Evolutionary conservation across 2,329 filamentous ascomycete genomes (phyloP).

Genomic region (Penicillium sp.): DNA sequence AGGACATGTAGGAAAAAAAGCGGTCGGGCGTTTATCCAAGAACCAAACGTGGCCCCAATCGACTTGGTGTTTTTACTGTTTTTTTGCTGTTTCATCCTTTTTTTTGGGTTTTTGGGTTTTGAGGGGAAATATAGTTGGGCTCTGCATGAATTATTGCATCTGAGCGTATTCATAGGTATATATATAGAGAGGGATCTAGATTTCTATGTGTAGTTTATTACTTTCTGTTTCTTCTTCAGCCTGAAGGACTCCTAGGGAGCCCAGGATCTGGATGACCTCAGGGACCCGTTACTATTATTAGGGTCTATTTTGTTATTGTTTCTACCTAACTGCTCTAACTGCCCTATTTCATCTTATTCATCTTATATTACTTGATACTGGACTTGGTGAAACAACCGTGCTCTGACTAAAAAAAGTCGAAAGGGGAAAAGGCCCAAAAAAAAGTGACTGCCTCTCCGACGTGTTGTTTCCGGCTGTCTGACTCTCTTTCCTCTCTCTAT

Average conservation of each 20-base stretch:
- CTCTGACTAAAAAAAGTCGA: slow-evolving; percentile 1
- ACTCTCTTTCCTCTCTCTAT: background rate
- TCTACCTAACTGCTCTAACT: background rate
- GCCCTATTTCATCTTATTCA: background rate
- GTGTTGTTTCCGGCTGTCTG: slow-evolving; percentile 2
- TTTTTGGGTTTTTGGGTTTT: no score
- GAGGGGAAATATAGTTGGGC: background rate
- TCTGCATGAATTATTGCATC: slow-evolving; percentile 2
- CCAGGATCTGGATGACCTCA: background rate
- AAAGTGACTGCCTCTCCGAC: slow-evolving; percentile 8
- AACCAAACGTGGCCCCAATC: slow-evolving; percentile 25
- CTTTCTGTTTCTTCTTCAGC: background rate
- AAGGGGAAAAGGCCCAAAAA: slow-evolving; percentile 13
- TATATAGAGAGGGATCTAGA: background rate
- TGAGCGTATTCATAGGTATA: background rate
- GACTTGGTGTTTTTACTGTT: background rate
- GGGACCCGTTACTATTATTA: background rate
- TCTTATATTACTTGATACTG: background rate
- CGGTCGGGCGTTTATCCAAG: slow-evolving; percentile 14
- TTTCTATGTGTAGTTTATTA: background rate
- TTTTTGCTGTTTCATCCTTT: no score
- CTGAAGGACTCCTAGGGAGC: background rate
- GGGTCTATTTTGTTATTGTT: background rate
- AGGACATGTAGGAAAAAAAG: slow-evolving; percentile 13
- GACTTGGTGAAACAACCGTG: background rate